Base-by-base conservation (phyloP, 192 early-diverging fungal genomes). In the Coemansia sp. region DNA sequence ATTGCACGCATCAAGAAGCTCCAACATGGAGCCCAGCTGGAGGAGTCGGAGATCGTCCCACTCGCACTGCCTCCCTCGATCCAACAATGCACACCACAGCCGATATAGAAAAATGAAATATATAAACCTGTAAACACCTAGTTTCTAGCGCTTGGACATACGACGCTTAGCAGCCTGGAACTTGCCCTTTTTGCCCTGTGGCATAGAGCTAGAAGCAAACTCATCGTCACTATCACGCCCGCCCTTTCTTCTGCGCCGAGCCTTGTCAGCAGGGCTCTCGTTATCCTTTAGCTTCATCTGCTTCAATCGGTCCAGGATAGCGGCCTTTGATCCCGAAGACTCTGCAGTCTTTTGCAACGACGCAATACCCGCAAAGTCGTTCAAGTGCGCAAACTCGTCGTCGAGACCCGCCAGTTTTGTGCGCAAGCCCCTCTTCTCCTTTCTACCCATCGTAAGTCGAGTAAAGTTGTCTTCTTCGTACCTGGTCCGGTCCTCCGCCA, bases 401-500 rank as follows among this genome's bases (percentile, higher is more conserved):
- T 93, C 88, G 51, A 95, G 89, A 12, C 86, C 81, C 51, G 81
- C 85, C 27, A 87, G 66, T 36, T 83, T 85, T 19, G 81, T 75
- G 57, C 87, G 84, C 62, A 92, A 38, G 48, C 85, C 82, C 67
- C 87, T 85, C 84, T 90, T 86, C 48, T 97, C 94, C 75, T 93
- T 90, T 61, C 88, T 87, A 45, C 85, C 88, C 55, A 93, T 46
- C 45, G 80, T 77, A 46, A 94, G 73, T 58, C 95, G 87, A 36
- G 89, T 87, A 77, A 94, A 95, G 79, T 95, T 94, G 21, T 94
- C 91, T 68, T 97, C 95, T 73, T 97, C 95, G 72, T 91, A 95
- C 23, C 83, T 67, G 57, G 86, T 78, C 37, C 88, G 85, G 67
- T 95, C 92, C 10, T 80, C 79, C 15, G 87, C 84, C 61, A 86